Evolutionary conservation across 2,329 filamentous ascomycete species (phyloP).

Genomic region (Penicillium expansum): DNA sequence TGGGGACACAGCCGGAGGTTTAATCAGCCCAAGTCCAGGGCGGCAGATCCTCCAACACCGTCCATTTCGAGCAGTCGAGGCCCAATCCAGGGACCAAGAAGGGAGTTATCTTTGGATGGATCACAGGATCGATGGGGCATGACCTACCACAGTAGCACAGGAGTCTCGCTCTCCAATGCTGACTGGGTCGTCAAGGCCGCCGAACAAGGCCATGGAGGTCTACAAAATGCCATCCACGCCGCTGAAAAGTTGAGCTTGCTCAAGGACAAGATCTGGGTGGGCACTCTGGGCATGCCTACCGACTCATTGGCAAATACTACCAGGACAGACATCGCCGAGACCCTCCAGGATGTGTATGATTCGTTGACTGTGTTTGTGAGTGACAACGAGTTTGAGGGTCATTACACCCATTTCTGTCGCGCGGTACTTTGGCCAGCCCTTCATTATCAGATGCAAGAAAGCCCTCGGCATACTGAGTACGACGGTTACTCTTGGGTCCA

Average conservation of each 20-base stretch:
- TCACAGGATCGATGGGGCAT: constrained; percentile 9
- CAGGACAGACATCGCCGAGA: constrained; percentile 78
- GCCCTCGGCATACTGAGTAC: constrained; percentile 95
- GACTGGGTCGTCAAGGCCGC: constrained; percentile 79
- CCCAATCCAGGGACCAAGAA: constrained; percentile 17
- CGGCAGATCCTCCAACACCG: constrained; percentile 53
- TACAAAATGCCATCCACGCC: constrained; percentile 83
- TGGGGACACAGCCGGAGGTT: constrained; percentile 67
- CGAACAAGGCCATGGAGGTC: constrained; percentile 85
- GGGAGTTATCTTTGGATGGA: constrained; percentile 24
- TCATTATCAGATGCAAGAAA: constrained; percentile 95
- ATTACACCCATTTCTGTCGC: constrained; percentile 95
- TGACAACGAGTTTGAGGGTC: constrained; percentile 88
- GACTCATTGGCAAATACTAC: constrained; percentile 74
- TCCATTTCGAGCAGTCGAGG: constrained; percentile 61
- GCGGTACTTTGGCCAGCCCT: constrained; percentile 95
- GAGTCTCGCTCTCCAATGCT: constrained; percentile 62
- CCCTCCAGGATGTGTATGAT: constrained; percentile 73
- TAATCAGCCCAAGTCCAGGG: constrained; percentile 76
- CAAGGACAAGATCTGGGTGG: constrained; percentile 77
- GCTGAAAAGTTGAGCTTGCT: constrained; percentile 66
- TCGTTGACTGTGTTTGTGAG: constrained; percentile 79
- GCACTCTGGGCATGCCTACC: constrained; percentile 88
- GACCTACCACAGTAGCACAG: constrained; percentile 57
- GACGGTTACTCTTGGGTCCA: constrained; percentile 94